Evolutionary conservation across 176 grass and related monocot species (phyloP).

Genomic region (Cenchrus fungigraminus): DNA sequence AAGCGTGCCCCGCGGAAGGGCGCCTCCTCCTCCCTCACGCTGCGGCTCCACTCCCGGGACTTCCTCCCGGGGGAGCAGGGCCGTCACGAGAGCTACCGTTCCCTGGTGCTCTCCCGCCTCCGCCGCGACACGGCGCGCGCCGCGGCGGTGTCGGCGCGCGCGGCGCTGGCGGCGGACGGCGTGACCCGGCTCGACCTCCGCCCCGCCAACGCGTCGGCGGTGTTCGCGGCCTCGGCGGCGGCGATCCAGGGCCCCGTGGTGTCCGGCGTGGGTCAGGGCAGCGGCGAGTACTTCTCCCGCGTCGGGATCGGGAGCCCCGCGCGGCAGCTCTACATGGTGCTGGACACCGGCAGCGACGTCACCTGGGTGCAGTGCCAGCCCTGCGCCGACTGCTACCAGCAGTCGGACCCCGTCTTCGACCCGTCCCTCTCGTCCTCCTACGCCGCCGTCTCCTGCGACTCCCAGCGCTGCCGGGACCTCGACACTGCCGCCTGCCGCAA

Average conservation of each 20-base stretch:
- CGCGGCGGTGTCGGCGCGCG: constrained; percentile 48
- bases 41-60: constrained; percentile 70
- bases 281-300: constrained; percentile 97
- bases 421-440: constrained; percentile 71
- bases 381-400: constrained; percentile 93
- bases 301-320: constrained; percentile 71
- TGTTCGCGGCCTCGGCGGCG: constrained; percentile 26
- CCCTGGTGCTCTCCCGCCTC: constrained; percentile 57
- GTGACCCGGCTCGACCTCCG: constrained; percentile 39
- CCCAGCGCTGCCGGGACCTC: constrained; percentile 60
- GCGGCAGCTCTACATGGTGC: constrained; percentile 79
- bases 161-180: constrained; percentile 54
- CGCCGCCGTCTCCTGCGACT: constrained; percentile 66
- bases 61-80: constrained; percentile 57
- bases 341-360: constrained; percentile 96
- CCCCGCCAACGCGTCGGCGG: constrained; percentile 24
- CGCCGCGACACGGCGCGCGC: constrained; percentile 66
- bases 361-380: constrained; percentile 96
- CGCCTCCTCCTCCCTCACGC: not conserved
- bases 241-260: constrained; percentile 81
- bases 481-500: constrained; percentile 87
- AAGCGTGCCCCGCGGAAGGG: not conserved
- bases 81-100: constrained; percentile 53
- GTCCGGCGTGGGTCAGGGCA: constrained; percentile 76
- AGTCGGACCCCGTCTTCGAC: constrained; percentile 85